Base-by-base conservation (phyloP, 2,329 filamentous ascomycete genomes). In the Neopestalotiopsis sp. region DNA sequence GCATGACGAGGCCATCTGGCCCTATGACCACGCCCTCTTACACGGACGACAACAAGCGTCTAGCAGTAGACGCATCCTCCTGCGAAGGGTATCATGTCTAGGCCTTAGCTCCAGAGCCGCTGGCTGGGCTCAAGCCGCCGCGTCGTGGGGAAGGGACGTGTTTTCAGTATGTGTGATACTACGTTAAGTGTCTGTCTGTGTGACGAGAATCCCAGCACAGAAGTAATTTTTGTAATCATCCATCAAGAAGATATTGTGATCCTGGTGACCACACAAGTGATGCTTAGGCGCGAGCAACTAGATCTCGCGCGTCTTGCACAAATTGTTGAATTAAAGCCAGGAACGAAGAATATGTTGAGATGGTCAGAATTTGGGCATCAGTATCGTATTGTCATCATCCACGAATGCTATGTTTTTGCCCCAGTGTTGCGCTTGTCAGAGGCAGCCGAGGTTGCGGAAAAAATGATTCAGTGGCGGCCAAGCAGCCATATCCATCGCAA, bases 1-100 rank as follows among this genome's bases (percentile, higher is more conserved):
- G 62, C 30, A 52, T 45, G 38, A 65, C 20, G 38, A 65, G 52
- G 62, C 42, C 13, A 13, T 32, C 38, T 65, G n/a, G 24, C 40
- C 30, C 59, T 40, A 20, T 20, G 28, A 40, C 28, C 59, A 34
- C 57, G n/a, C n/a, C 30, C 57, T 28, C 24, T 28, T 14, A 62
- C 59, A 20, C 59, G 28, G 20, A 52, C 45, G 9, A 52, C 45
- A 52, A 24, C 45, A 52, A n/a, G 14, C 45, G 45, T n/a, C 45
- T n/a, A 20, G 45, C 45, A 52, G 45, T 17, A 52, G 20, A 52
- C 20, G 45, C 14, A 52, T 40, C 28, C 30, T 34, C 32, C 40
- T 20, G 30, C 40, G 32, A 38, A 42, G 60, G 34, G 28, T 14
- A 13, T 20, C 4, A 7, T 30, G 38, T 52, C 45, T 52, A 52